These are phyloP conservation scores for Byssoonygena ceratinophila DNA, from an alignment of 2,329 filamentous ascomycete genomes.

Conservation along the genomic window DNA sequence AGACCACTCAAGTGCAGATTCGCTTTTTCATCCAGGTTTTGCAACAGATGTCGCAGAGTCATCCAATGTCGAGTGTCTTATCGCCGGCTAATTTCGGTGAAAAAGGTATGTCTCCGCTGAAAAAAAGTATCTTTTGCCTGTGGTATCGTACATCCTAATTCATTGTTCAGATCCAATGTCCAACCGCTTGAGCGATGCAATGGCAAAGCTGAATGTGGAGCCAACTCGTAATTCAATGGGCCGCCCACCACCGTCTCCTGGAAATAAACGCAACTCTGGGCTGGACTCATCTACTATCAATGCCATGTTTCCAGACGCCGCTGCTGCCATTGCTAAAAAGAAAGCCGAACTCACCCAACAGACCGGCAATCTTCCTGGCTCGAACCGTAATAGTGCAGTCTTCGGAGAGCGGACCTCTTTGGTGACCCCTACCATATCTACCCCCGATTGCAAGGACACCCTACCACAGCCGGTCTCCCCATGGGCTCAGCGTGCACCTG, in stretches of 20 bases:
- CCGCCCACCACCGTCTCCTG: constrained; percentile 65
- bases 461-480: constrained; percentile 60
- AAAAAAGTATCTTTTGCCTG: constrained; percentile 1
- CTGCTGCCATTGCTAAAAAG: constrained; percentile 94
- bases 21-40: constrained; percentile 98
- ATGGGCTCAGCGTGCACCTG: constrained; percentile 54
- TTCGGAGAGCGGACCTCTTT: constrained; percentile 68
- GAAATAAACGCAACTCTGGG: constrained; percentile 84
- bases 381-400: constrained; percentile 81
- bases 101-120: constrained; percentile 55
- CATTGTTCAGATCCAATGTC: constrained; percentile 74
- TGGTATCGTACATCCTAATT: constrained; percentile 12
- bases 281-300: constrained; percentile 89
- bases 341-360: constrained; percentile 96
- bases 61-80: constrained; percentile 90
- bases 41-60: constrained; percentile 97
- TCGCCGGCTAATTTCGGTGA: constrained; percentile 89
- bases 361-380: constrained; percentile 77
- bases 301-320: constrained; percentile 97
- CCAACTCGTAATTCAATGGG: constrained; percentile 76
- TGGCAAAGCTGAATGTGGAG: constrained; percentile 87
- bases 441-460: constrained; percentile 53
- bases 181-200: constrained; percentile 86
- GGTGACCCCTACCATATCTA: constrained; percentile 62
- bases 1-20: constrained; percentile 97